Conservation (phyloP, 805 yeast species). For the Kluyveromyces nonfermentans region DNA sequence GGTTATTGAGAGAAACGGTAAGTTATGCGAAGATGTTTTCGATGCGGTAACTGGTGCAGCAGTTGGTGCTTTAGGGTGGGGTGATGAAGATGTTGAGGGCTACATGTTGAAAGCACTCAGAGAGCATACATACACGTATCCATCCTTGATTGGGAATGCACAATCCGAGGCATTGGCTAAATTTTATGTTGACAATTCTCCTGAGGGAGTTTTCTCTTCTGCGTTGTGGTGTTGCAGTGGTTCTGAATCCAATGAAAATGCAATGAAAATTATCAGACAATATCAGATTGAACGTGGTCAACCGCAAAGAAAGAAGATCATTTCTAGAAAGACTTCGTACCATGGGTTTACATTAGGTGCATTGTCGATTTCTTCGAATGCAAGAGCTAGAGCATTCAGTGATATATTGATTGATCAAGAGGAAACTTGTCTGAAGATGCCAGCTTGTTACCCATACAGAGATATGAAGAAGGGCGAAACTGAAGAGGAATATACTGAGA, state of each 20-base stretch:
- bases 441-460: conserved; percentile 30
- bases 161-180: conserved; percentile 36
- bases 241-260: conserved; percentile 62
- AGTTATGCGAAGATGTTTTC: conserved; percentile 27
- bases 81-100: conserved; percentile 29
- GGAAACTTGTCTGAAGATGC: conserved; percentile 22
- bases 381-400: conserved; percentile 29
- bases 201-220: conserved; percentile 31
- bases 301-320: conserved; percentile 33
- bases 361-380: conserved; percentile 32
- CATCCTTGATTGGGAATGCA: conserved; percentile 26
- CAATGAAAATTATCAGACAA: conserved; percentile 47
- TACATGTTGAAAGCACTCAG: conserved; percentile 32
- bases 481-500: conserved; percentile 31
- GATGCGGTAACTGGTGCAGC: conserved; percentile 49
- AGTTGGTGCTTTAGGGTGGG: conserved; percentile 40
- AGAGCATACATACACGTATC: conserved; percentile 32
- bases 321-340: conserved; percentile 37
- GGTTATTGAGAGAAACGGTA: conserved; percentile 34
- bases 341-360: conserved; percentile 44
- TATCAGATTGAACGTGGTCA: conserved; percentile 37
- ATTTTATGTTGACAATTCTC: conserved; percentile 34
- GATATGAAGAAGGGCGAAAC: conserved; percentile 29
- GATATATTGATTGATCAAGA: conserved; percentile 23
- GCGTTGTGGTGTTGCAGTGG: conserved; percentile 51